Evolutionary conservation across 495 filamentous ascomycete species (phyloP).

Genomic region (Penicillium antarcticum): DNA sequence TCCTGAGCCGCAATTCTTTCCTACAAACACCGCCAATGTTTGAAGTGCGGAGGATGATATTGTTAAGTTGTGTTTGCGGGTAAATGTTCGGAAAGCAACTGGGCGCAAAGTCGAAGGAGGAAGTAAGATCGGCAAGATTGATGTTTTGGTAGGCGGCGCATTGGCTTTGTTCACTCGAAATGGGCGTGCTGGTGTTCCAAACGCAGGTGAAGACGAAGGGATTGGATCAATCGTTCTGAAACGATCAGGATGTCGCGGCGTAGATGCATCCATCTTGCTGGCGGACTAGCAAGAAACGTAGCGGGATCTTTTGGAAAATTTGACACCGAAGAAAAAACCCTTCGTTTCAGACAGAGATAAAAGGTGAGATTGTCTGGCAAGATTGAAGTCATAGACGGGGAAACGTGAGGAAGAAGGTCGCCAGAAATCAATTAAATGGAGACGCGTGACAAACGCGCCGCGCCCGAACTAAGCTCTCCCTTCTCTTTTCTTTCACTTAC

Average conservation of each 20-base stretch:
- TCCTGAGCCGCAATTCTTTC: conserved; percentile 88
- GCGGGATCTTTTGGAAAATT: background rate
- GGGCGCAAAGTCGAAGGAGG: conserved; percentile 84
- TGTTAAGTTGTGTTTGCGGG: conserved; percentile 94
- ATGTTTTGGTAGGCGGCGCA: conserved; percentile 57
- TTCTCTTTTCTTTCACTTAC: background rate
- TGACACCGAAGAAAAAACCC: background rate
- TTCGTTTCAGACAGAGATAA: background rate
- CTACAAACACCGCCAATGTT: conserved; percentile 81
- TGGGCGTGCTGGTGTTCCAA: conserved; percentile 77
- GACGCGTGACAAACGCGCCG: conserved; percentile 22
- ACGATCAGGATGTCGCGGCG: conserved; percentile 26
- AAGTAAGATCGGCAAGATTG: conserved; percentile 82
- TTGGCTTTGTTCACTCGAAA: conserved; percentile 44
- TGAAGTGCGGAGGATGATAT: conserved; percentile 85
- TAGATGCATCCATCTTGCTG: conserved; percentile 24
- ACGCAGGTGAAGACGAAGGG: conserved; percentile 85
- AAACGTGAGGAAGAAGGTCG: conserved; percentile 1
- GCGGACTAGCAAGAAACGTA: background rate
- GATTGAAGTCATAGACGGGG: background rate
- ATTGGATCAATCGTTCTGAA: conserved; percentile 52
- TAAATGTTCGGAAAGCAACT: conserved; percentile 91
- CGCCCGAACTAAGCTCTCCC: background rate
- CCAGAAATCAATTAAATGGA: conserved; percentile 5
- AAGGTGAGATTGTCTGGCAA: background rate